Evolutionary conservation across 345 rosid genomes (phyloP).

Genomic region (Citrus trifoliata): DNA sequence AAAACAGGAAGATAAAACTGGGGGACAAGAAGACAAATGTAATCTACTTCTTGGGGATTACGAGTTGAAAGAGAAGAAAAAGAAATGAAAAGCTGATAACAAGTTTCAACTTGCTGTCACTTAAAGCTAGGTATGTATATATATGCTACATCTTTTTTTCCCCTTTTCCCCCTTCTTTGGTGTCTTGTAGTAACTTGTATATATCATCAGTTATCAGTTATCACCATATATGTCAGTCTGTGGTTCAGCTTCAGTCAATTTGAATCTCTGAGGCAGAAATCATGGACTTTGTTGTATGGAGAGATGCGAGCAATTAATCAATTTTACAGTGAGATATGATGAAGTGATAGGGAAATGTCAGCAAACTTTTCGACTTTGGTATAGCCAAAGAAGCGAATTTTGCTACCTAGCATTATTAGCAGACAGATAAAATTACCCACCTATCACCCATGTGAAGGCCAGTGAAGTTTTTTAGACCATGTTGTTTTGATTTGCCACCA

Average conservation of each 20-base stretch:
- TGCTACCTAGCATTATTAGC: not conserved
- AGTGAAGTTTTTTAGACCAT: not conserved
- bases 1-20: not conserved
- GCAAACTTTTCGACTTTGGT: not conserved
- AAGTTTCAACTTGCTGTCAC: not conserved
- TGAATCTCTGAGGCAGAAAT: not conserved
- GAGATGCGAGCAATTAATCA: not conserved
- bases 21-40: not conserved
- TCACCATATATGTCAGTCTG: not conserved
- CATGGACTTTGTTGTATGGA: not conserved
- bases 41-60: not conserved
- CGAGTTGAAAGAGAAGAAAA: not conserved
- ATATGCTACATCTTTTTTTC: not conserved
- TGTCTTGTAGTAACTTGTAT: not conserved
- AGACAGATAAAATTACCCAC: not conserved
- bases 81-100: not conserved
- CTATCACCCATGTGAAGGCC: slow-evolving; percentile 16
- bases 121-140: not conserved
- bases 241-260: not conserved
- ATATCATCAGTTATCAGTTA: not conserved
- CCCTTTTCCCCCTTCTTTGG: not conserved
- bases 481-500: too few relatives aligned
- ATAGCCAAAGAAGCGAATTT: not conserved
- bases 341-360: slow-evolving; percentile 5
- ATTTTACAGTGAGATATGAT: not conserved